These are phyloP conservation scores for Sphagnum tenellum DNA, from an alignment of 225 moss, liverwort and hornwort species.

Conservation along the genomic window DNA sequence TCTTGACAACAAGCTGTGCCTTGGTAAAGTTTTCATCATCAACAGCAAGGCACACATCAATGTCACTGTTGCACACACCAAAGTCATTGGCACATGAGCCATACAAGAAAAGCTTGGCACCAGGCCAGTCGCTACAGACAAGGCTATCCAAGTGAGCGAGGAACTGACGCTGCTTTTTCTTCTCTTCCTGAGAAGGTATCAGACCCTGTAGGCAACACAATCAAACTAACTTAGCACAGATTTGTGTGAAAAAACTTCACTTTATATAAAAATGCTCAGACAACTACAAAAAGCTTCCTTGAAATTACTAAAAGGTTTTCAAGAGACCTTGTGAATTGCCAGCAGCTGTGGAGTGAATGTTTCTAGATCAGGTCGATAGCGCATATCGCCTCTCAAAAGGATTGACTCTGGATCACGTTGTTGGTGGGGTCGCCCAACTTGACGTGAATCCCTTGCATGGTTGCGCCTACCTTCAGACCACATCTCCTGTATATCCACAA, in stretches of 20 bases:
- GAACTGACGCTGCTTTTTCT: slow-evolving; percentile 53
- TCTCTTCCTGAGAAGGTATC: slow-evolving; percentile 84
- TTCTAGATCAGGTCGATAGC: slow-evolving; percentile 65
- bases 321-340: slow-evolving; percentile 42
- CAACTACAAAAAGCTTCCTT: too few relatives aligned
- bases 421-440: slow-evolving; percentile 62
- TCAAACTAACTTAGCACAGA: too few relatives aligned
- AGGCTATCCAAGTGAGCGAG: slow-evolving; percentile 77
- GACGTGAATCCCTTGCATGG: slow-evolving; percentile 59
- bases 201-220: slow-evolving; percentile 25
- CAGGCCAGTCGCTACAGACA: slow-evolving; percentile 81
- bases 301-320: too few relatives aligned
- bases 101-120: slow-evolving; percentile 80
- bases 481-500: slow-evolving; percentile 31
- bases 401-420: slow-evolving; percentile 29
- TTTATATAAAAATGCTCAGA: too few relatives aligned
- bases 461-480: slow-evolving; percentile 56
- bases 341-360: slow-evolving; percentile 61
- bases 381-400: slow-evolving; percentile 56
- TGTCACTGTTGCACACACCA: slow-evolving; percentile 97
- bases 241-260: too few relatives aligned
- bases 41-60: slow-evolving; percentile 85
- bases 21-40: slow-evolving; percentile 86
- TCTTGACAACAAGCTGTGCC: slow-evolving; percentile 87
- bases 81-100: slow-evolving; percentile 98